These are phyloP conservation scores for Candida tetrigidarum DNA, from an alignment of 1,139 yeast species.

Conservation along the genomic window DNA sequence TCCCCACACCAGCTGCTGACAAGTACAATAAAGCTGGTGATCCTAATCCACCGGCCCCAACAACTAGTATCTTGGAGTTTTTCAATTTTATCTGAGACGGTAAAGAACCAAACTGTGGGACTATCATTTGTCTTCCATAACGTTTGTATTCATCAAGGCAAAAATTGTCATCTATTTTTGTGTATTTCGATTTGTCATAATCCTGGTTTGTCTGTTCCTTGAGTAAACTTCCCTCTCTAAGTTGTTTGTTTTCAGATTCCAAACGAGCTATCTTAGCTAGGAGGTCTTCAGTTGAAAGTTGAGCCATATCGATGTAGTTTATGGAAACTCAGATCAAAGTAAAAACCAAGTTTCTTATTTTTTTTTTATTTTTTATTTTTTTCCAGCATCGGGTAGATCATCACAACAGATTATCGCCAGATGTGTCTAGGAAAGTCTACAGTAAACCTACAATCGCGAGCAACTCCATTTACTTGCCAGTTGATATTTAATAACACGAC, in stretches of 20 bases:
- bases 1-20: constrained; percentile 88
- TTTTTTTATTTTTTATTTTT: constrained; percentile 1
- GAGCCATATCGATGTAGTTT: constrained; percentile 6
- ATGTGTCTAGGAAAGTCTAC: no score
- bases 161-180: constrained; percentile 19
- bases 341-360: no score
- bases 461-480: background rate
- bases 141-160: constrained; percentile 71
- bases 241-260: constrained; percentile 28
- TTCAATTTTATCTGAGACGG: constrained; percentile 62
- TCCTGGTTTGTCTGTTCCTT: background rate
- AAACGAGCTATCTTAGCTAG: constrained; percentile 24
- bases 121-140: constrained; percentile 96
- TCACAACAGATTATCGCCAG: background rate
- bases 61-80: constrained; percentile 63
- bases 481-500: background rate
- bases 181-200: background rate
- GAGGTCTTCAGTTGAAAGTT: constrained; percentile 23
- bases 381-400: background rate
- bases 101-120: constrained; percentile 69
- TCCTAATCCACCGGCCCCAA: constrained; percentile 98
- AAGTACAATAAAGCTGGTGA: constrained; percentile 89
- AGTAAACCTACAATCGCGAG: background rate
- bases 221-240: constrained; percentile 15
- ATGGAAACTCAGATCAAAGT: no score